Conservation (phyloP, 352 stramenopile genomes). For the Globisporangium abappressorium region DNA sequence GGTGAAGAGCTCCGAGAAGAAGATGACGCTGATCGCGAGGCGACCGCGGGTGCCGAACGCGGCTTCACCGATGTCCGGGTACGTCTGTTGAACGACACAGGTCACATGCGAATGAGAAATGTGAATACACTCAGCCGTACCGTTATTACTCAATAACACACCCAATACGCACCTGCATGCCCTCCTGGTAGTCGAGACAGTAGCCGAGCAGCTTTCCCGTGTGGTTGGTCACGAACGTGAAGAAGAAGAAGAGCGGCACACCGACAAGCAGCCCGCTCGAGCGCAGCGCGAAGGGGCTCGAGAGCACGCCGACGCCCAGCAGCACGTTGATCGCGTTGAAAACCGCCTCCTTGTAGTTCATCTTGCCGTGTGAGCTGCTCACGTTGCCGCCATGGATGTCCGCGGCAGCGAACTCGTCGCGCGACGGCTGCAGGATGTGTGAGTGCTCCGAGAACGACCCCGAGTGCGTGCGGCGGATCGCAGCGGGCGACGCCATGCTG, state of each 20-base stretch:
- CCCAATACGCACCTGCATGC: conserved; percentile 48
- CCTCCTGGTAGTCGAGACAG: conserved; percentile 76
- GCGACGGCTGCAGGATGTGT: conserved; percentile 28
- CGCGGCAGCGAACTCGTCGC: background rate
- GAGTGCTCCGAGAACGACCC: conserved; percentile 46
- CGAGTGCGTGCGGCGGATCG: conserved; percentile 29
- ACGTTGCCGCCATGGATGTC: conserved; percentile 14
- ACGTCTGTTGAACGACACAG: conserved; percentile 34
- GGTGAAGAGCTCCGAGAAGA: conserved; percentile 82
- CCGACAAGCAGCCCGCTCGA: conserved; percentile 74
- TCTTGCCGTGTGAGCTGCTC: conserved; percentile 34
- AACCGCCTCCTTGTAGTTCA: conserved; percentile 68
- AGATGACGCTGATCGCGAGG: conserved; percentile 73
- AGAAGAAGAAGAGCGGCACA: conserved; percentile 75
- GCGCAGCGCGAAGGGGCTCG: conserved; percentile 78
- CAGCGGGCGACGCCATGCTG: conserved; percentile 57
- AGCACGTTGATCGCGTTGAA: conserved; percentile 88
- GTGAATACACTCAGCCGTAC: background rate
- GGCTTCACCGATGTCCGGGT: conserved; percentile 79
- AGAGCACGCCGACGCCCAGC: conserved; percentile 81
- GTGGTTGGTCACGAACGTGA: conserved; percentile 83
- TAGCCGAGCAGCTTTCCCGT: conserved; percentile 81
- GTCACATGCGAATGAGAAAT: background rate
- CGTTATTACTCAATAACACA: background rate
- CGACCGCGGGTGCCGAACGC: conserved; percentile 71